Evolutionary conservation across 208 protist genomes (phyloP), one percentile per base, ranked within the genome.

Genomic region (Crithidia sp.): DNA sequence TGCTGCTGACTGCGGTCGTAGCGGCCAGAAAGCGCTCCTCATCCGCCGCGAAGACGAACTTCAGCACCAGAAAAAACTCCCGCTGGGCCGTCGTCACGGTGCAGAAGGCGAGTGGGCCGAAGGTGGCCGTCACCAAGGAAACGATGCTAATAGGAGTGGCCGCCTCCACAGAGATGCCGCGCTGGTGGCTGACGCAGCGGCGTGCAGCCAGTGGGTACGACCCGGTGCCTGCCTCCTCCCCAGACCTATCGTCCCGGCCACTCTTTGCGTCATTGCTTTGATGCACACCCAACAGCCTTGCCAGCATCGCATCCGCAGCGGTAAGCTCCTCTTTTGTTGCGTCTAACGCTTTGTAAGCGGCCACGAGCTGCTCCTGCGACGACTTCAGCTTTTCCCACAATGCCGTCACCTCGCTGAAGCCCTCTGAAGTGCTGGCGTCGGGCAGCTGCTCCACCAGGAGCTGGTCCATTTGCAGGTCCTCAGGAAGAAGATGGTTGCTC

Each of bases 401-500:
- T 2, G 12, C 52, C 3, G 8, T 6, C 6, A 58, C 68, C 13
- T 76, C 68, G 2, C 50, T 39, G 19, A 40, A 72, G 5, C n/a
- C 37, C 10, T 37, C 19, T 1, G 39, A 19, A 12, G 47, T 39
- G 44, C 13, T 59, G 6, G 79, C 55, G 0, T 54, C 12, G 12
- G 82, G 76, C 47, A 95, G 76, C 13, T 60, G 71, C 28, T 79
- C 45, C 7, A 83, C 83, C 13, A 95, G 79, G 16, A 59, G 49
- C 6, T 55, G 72, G 58, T 93, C 88, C 88, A 95, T 89, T 43
- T 79, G 82, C 6, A 96, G 67, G 39, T 91, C 81, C 0, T 56
- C 28, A 3, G 91, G 91, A 59, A 96, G 74, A 10, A 62, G 67
- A 58, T 93, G 85, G 59, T 96, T 96, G 43, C 73, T 64, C 14